Percentiles rank a stretch among this genome's conserved stretches.
phyloP scores from a whole-genome alignment of 2,329 filamentous ascomycete genomes.

The Fusarium tuaranense region DNA sequence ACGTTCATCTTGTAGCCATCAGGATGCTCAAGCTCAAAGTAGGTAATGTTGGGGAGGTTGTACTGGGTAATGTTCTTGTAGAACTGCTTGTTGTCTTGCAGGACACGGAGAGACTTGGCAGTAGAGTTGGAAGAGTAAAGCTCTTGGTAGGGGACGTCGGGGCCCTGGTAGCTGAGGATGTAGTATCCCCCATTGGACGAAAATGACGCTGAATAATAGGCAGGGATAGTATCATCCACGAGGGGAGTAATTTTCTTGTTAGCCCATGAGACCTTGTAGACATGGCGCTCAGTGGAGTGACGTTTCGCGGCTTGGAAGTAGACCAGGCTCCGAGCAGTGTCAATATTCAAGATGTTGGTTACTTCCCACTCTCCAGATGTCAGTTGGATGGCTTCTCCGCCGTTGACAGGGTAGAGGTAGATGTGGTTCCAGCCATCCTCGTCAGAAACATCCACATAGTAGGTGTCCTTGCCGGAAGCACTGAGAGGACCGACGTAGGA shows the following conservation, averaged over 20 bases:
- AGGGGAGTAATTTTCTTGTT: slow-evolving; percentile 67
- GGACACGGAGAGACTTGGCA: slow-evolving; percentile 63
- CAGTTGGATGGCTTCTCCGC: slow-evolving; percentile 66
- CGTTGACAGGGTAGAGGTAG: slow-evolving; percentile 71
- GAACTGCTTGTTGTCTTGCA: slow-evolving; percentile 70
- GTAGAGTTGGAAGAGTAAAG: slow-evolving; percentile 69
- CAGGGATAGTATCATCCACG: slow-evolving; percentile 70
- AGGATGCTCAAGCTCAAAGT: slow-evolving; percentile 71
- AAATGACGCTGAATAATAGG: slow-evolving; percentile 74
- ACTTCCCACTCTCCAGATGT: slow-evolving; percentile 77
- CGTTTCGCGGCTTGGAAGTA: slow-evolving; percentile 75
- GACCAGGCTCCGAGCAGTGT: slow-evolving; percentile 65
- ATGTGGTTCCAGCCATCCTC: slow-evolving; percentile 77
- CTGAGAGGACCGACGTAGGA: slow-evolving; percentile 63
- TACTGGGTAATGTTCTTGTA: slow-evolving; percentile 68
- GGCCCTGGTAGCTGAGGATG: slow-evolving; percentile 73
- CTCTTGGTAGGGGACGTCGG: slow-evolving; percentile 77
- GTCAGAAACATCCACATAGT: slow-evolving; percentile 76
- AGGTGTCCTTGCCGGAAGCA: slow-evolving; percentile 52
- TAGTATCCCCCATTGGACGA: slow-evolving; percentile 73
- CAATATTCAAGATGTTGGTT: slow-evolving; percentile 67
- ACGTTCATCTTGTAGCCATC: slow-evolving; percentile 72
- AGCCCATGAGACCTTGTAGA: slow-evolving; percentile 74
- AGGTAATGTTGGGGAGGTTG: slow-evolving; percentile 72
- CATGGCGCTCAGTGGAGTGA: slow-evolving; percentile 74